These are phyloP conservation scores for Leccinum subgranulosum DNA, from an alignment of 768 basidiomycete species.

Conservation along the genomic window DNA sequence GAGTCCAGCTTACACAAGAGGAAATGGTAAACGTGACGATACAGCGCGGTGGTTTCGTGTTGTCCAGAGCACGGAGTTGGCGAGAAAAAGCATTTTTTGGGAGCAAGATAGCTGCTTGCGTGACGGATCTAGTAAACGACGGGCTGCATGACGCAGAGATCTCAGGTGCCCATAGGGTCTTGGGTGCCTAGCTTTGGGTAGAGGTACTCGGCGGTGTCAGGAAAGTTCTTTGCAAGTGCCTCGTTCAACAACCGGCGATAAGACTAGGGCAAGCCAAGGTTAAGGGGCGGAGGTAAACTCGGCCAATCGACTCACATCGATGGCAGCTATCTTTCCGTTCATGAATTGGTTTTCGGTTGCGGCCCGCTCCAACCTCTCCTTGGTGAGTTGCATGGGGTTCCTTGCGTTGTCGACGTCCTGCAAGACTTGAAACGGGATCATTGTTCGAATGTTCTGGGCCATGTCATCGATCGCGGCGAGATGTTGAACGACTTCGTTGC, in stretches of 20 bases:
- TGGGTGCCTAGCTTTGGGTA: constrained; percentile 8
- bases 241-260: constrained; percentile 68
- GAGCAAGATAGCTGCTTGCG: background rate
- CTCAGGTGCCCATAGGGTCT: constrained; percentile 12
- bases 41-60: background rate
- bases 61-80: constrained; percentile 7
- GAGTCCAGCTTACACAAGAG: constrained; percentile 1
- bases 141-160: background rate
- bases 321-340: constrained; percentile 82
- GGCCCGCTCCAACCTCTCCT: constrained; percentile 75
- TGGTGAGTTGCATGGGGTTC: constrained; percentile 80
- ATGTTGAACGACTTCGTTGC: constrained; percentile 73
- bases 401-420: constrained; percentile 76
- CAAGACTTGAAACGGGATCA: constrained; percentile 73
- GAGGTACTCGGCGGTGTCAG: constrained; percentile 42
- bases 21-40: constrained; percentile 1
- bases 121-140: constrained; percentile 1
- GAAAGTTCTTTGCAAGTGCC: constrained; percentile 69
- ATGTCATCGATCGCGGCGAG: constrained; percentile 66
- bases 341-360: constrained; percentile 91
- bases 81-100: background rate
- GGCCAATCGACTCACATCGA: constrained; percentile 48
- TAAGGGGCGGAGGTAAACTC: background rate
- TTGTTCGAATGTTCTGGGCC: constrained; percentile 56
- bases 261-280: constrained; percentile 42